These are phyloP conservation scores for Alloascoidea africana DNA, from an alignment of 805 yeast genomes.

Conservation along the genomic window DNA sequence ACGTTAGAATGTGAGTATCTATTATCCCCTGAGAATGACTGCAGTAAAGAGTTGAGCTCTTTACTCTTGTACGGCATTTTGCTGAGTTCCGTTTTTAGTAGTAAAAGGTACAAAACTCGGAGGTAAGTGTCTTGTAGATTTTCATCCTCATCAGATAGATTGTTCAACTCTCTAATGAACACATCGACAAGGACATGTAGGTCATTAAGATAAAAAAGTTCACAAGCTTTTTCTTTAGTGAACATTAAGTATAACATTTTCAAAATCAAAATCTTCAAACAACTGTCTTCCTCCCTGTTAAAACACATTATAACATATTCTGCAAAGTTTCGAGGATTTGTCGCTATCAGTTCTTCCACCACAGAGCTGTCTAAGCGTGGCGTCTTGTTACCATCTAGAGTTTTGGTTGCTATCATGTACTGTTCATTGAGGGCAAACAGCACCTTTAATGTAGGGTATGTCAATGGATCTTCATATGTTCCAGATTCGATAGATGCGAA, in stretches of 20 bases:
- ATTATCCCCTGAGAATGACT: slow-evolving; percentile 21
- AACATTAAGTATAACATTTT: slow-evolving; percentile 65
- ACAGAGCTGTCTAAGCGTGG: slow-evolving; percentile 12
- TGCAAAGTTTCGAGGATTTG: slow-evolving; percentile 31
- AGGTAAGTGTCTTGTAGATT: slow-evolving; percentile 53
- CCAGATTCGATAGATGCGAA: neutral
- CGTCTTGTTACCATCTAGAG: slow-evolving; percentile 16
- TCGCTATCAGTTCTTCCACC: neutral
- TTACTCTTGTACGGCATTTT: slow-evolving; percentile 40
- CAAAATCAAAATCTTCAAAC: slow-evolving; percentile 62
- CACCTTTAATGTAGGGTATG: slow-evolving; percentile 54
- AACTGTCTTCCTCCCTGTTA: slow-evolving; percentile 56
- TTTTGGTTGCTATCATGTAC: slow-evolving; percentile 43
- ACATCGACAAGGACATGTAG: slow-evolving; percentile 74
- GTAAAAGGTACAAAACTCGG: slow-evolving; percentile 57
- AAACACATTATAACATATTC: slow-evolving; percentile 61
- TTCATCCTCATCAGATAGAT: slow-evolving; percentile 42
- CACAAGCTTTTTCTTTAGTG: slow-evolving; percentile 47
- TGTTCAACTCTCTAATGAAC: slow-evolving; percentile 60
- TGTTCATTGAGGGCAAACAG: slow-evolving; percentile 76
- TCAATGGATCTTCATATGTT: slow-evolving; percentile 33
- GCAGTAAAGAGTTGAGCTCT: slow-evolving; percentile 35
- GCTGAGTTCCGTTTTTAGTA: slow-evolving; percentile 48
- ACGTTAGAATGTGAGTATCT: slow-evolving; percentile 5
- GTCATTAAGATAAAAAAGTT: slow-evolving; percentile 70